phyloP scores from a whole-genome alignment of 2,329 filamentous ascomycete species.

The Teratosphaeria nubilosa region DNA sequence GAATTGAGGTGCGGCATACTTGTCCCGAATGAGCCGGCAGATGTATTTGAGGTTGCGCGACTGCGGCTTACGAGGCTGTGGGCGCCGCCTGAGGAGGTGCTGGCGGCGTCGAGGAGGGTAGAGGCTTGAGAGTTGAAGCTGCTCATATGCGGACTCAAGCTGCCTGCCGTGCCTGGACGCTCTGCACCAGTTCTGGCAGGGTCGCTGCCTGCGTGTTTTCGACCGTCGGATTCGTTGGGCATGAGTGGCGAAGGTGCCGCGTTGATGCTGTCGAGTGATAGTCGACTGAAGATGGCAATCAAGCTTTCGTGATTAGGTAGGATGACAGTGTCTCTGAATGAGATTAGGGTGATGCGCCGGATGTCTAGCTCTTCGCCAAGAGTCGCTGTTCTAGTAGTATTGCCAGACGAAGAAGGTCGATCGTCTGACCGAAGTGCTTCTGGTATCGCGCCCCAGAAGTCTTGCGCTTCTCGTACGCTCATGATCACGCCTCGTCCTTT shows the following conservation, averaged over 20 bases:
- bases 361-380: constrained; percentile 63
- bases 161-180: constrained; percentile 57
- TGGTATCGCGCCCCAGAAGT: constrained; percentile 77
- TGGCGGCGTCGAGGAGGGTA: constrained; percentile 61
- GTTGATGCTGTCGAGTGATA: constrained; percentile 67
- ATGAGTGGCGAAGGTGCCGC: constrained; percentile 30
- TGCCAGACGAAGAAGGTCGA: constrained; percentile 30
- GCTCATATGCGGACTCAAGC: constrained; percentile 61
- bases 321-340: constrained; percentile 82
- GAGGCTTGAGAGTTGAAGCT: constrained; percentile 73
- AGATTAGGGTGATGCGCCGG: constrained; percentile 74
- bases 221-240: constrained; percentile 6
- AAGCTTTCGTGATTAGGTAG: constrained; percentile 80
- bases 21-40: constrained; percentile 37
- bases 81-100: constrained; percentile 35
- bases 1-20: constrained; percentile 26
- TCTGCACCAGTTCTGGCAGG: constrained; percentile 23
- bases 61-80: constrained; percentile 47
- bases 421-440: constrained; percentile 30
- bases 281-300: constrained; percentile 78
- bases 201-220: constrained; percentile 22
- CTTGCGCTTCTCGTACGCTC: constrained; percentile 65
- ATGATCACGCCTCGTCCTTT: constrained; percentile 73
- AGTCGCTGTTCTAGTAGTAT: constrained; percentile 30
- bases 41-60: constrained; percentile 77